Base-by-base conservation (phyloP, 768 basidiomycete genomes). In the Crassisporium funariophilum region DNA sequence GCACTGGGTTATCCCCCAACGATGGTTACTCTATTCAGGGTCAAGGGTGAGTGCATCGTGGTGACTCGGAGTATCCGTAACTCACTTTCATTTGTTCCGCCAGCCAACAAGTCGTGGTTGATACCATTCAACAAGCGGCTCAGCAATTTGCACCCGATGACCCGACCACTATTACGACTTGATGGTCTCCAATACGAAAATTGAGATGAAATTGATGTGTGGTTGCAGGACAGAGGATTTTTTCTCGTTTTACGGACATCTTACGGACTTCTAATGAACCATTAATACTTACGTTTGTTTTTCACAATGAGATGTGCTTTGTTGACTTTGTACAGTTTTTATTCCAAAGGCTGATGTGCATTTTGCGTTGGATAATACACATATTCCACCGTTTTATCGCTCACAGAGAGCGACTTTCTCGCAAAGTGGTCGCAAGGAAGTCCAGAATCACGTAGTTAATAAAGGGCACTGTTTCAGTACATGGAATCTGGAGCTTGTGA, bases 21-120 rank as follows among this genome's bases (percentile, higher is more conserved):
- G 84, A 86, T 63, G 84, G 84, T 60, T 86, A 86, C 56, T 69
- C 71, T 27, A 68, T 56, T 43, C 65, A 69, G 27, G 74, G 71
- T 11, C 42, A 57, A 50, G 73, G 68, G 76, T 77, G 54, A 40
- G 74, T 55, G 20, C 15, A 17, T 39, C 16, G 41, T 27, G 19
- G 13, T 11, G 2, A 17, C n/a, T 16, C 12, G 16, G 12, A 10
- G 13, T 22, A 16, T 33, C 24, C 24, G 7, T 34, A 10, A 17
- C 35, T 53, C 16, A 43, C 42, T 33, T 40, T 25, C 34, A 7
- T 12, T 36, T 17, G 27, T 37, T 17, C 23, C 37, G 29, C 24
- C 44, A 73, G 73, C 9, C 42, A 68, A 50, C 55, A 46, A 20
- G 52, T 51, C n/a, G 59, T 67, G 39, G 59, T 73, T 36, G 54